phyloP scores from a whole-genome alignment of 179 eudicot species.

The Gypsophila paniculata region DNA sequence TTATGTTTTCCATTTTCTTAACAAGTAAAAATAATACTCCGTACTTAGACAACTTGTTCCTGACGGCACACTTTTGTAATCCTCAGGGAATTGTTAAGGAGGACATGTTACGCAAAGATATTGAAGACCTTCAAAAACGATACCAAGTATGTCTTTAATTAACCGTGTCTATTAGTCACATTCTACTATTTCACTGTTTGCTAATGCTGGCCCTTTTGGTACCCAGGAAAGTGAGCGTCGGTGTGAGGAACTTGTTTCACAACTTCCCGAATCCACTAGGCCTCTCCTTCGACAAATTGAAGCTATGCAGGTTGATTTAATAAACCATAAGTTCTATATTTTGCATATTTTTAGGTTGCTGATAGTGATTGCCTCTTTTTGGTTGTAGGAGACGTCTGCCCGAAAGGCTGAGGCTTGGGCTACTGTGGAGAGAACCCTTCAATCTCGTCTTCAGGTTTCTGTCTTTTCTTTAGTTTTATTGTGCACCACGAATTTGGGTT shows the following conservation, averaged over 20 bases:
- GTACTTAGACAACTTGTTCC: not conserved
- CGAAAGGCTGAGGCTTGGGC: slow-evolving; percentile 92
- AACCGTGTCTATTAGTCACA: not conserved
- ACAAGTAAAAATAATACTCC: not conserved
- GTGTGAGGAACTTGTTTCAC: slow-evolving; percentile 89
- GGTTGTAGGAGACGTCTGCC: slow-evolving; percentile 71
- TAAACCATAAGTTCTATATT: not conserved
- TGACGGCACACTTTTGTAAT: not conserved
- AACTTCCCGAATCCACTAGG: slow-evolving; percentile 98
- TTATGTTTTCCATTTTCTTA: slow-evolving; percentile 2
- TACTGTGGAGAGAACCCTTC: slow-evolving; percentile 89
- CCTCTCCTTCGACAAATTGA: slow-evolving; percentile 97
- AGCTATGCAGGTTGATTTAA: slow-evolving; percentile 75
- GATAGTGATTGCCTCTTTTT: slow-evolving; percentile 20
- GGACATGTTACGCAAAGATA: slow-evolving; percentile 78
- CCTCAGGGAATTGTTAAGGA: slow-evolving; percentile 72
- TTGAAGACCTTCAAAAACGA: slow-evolving; percentile 88
- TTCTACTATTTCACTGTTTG: not conserved
- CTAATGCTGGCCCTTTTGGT: slow-evolving; percentile 10
- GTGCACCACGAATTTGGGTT: not conserved
- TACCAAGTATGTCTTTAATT: slow-evolving; percentile 61
- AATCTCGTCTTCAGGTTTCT: slow-evolving; percentile 82
- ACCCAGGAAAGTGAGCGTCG: slow-evolving; percentile 94
- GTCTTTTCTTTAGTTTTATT: slow-evolving; percentile 9
- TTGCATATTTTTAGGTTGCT: not conserved